These are phyloP conservation scores for Geotrichum fermentans DNA, from an alignment of 1,139 yeast species.

Conservation along the genomic window DNA sequence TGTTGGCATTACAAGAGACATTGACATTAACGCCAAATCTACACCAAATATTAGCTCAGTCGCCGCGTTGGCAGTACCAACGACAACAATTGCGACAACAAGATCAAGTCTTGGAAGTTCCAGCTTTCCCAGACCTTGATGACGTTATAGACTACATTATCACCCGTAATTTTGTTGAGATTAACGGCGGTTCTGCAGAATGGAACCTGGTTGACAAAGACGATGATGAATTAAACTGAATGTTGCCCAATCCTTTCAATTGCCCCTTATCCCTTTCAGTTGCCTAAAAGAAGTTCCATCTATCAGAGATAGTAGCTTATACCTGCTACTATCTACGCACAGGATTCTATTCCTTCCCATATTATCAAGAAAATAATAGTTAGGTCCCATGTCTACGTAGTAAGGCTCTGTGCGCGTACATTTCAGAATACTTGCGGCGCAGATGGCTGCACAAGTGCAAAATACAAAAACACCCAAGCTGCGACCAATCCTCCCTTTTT, in stretches of 20 bases:
- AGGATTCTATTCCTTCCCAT: not conserved
- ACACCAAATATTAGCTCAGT: not conserved
- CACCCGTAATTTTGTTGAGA: conserved; percentile 31
- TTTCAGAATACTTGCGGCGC: conserved; percentile 2
- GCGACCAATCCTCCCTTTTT: conserved; percentile 7
- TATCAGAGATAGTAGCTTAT: too few relatives aligned
- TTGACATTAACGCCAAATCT: conserved; percentile 2
- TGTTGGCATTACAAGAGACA: conserved; percentile 1
- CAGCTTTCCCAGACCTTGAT: conserved; percentile 12
- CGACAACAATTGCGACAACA: not conserved
- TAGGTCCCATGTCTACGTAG: too few relatives aligned
- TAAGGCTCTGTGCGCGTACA: conserved; percentile 2
- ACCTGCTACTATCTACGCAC: too few relatives aligned
- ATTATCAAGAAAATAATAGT: too few relatives aligned
- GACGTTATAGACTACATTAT: conserved; percentile 34
- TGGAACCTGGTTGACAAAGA: conserved; percentile 37
- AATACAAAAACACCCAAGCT: not conserved
- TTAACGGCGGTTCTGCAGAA: conserved; percentile 37
- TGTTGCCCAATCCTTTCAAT: too few relatives aligned
- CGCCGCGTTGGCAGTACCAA: conserved; percentile 2
- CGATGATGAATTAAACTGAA: conserved; percentile 8
- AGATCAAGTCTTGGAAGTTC: not conserved
- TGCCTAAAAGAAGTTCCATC: too few relatives aligned
- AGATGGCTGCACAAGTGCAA: conserved; percentile 9
- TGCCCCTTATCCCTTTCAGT: too few relatives aligned